Percentiles rank a stretch among this genome's conserved stretches.
Evolutionary conservation across 2,329 filamentous ascomycete species (phyloP).

Genomic region (Penicillium sp.): DNA sequence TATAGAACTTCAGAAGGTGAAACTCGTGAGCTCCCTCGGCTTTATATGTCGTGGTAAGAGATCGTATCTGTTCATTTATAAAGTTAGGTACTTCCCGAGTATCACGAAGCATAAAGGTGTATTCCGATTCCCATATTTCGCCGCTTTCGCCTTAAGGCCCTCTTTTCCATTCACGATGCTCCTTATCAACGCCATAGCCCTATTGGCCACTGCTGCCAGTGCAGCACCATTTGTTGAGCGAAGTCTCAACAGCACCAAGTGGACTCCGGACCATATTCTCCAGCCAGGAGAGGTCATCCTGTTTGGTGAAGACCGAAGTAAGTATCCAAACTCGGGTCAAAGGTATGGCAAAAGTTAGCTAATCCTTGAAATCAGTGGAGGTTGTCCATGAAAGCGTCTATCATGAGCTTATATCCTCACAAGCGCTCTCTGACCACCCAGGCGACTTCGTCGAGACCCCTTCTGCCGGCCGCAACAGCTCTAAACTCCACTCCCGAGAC

Average conservation of each 20-base stretch:
- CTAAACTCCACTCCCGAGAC: conserved; percentile 1
- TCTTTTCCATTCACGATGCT: background rate
- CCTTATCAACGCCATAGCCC: background rate
- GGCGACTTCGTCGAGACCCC: background rate
- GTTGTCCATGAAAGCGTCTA: conserved; percentile 10
- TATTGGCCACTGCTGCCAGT: conserved; percentile 2
- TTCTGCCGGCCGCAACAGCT: background rate
- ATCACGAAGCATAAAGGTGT: no score
- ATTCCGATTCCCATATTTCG: background rate
- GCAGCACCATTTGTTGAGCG: background rate
- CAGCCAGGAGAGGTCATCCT: conserved; percentile 8
- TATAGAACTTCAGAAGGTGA: no score
- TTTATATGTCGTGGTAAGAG: no score
- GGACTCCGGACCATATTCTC: conserved; percentile 9
- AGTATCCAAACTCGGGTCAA: no score
- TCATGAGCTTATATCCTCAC: background rate
- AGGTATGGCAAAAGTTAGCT: background rate
- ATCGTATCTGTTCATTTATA: no score
- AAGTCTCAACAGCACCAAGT: conserved; percentile 3
- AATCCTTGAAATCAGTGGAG: conserved; percentile 6
- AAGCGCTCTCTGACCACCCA: background rate
- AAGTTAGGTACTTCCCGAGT: no score
- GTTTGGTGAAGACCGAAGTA: conserved; percentile 6
- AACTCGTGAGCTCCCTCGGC: no score
- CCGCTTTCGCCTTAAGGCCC: background rate